Evolutionary conservation across 495 filamentous ascomycete genomes (phyloP).

Genomic region (Aspergillus affinis): DNA sequence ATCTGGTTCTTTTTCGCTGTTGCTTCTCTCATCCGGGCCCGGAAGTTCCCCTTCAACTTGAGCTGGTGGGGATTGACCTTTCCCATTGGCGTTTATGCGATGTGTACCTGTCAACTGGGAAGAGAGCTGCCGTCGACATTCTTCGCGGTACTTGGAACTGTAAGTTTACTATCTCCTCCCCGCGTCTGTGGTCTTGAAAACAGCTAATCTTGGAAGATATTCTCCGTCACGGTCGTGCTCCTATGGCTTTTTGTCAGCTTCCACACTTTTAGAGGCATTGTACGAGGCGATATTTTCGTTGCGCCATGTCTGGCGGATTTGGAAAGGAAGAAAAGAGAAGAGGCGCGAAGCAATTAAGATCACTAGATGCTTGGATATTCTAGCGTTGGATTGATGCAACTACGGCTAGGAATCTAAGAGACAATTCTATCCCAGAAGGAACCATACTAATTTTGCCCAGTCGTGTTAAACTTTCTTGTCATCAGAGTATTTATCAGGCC

Average conservation of each 20-base stretch:
- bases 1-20: slow-evolving; percentile 63
- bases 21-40: slow-evolving; percentile 27
- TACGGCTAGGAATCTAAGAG: too few species aligned
- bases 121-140: slow-evolving; percentile 52
- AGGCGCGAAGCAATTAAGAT: not conserved
- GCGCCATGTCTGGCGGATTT: slow-evolving; percentile 54
- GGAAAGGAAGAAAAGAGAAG: not conserved
- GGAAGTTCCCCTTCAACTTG: slow-evolving; percentile 62
- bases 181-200: not conserved
- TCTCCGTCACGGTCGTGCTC: slow-evolving; percentile 5
- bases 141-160: slow-evolving; percentile 52
- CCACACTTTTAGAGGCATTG: slow-evolving; percentile 40
- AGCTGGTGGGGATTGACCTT: slow-evolving; percentile 70
- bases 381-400: too few species aligned
- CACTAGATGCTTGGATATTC: not conserved
- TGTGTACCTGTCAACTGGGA: slow-evolving; percentile 47
- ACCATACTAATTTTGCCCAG: too few species aligned
- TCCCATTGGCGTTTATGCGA: slow-evolving; percentile 56
- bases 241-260: slow-evolving; percentile 3
- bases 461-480: too few species aligned
- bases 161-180: slow-evolving; percentile 11
- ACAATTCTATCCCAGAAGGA: too few species aligned
- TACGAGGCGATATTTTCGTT: slow-evolving; percentile 47
- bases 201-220: not conserved
- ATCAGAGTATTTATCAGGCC: too few species aligned